Evolutionary conservation across 139 green algal genomes (phyloP).

Genomic region (Tetraselmis chui): DNA sequence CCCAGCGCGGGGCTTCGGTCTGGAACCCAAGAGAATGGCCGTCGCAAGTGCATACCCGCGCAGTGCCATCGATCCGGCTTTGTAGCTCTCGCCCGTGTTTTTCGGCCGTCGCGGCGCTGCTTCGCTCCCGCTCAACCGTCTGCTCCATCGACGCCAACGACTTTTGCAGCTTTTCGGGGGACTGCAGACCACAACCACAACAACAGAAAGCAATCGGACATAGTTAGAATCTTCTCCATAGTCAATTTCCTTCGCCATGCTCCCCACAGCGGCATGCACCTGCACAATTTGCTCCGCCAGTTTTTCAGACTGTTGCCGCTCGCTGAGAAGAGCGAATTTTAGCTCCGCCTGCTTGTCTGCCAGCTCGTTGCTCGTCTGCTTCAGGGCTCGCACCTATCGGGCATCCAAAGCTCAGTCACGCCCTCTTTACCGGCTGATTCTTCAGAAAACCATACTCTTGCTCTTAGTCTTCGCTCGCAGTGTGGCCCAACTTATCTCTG

Average conservation of each 20-base stretch:
- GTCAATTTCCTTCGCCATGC: too few relatives aligned
- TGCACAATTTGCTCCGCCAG: conserved; percentile 73
- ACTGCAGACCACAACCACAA: conserved; percentile 23
- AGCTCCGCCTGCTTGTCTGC: conserved; percentile 46
- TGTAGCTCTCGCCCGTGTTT: conserved; percentile 27
- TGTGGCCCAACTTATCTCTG: too few relatives aligned
- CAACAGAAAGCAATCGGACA: neutral
- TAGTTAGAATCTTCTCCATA: too few relatives aligned
- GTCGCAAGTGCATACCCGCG: conserved; percentile 1
- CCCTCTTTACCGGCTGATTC: neutral
- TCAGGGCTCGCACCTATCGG: conserved; percentile 42
- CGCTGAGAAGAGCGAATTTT: conserved; percentile 49
- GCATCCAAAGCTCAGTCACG: neutral
- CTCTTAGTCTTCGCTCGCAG: too few relatives aligned
- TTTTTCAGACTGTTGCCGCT: conserved; percentile 45
- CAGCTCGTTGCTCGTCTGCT: conserved; percentile 40
- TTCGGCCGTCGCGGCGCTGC: conserved; percentile 28
- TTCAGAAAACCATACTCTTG: too few relatives aligned
- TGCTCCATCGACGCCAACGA: conserved; percentile 29
- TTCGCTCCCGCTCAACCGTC: conserved; percentile 38
- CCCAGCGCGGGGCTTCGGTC: too few relatives aligned
- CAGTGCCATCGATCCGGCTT: conserved; percentile 25
- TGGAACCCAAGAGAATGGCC: neutral
- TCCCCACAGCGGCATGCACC: too few relatives aligned
- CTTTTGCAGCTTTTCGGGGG: conserved; percentile 34